Evolutionary conservation across 2,329 filamentous ascomycete species (phyloP), one percentile per base, ranked within the genome.

Genomic region (Tolypocladium nubicola): DNA sequence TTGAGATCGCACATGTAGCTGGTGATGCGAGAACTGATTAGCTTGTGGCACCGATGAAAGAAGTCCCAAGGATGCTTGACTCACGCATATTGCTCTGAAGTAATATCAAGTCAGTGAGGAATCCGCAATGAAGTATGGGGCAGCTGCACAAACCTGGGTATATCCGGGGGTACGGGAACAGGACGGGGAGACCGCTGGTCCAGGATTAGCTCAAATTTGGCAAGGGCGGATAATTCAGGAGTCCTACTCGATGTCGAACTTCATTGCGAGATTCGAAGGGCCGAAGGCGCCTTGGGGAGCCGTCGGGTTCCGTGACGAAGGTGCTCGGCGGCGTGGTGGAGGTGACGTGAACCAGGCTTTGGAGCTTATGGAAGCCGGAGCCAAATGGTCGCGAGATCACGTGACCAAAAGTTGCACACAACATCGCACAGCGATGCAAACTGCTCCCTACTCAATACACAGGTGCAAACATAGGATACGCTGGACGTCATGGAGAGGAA

Each of bases 1-100:
- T 82, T 82, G 61, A 82, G 67, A 67, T 81, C 79, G 62, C 79
- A 80, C 79, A 82, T 82, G 63, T 82, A 82, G 55, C 78, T 80
- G 59, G 3, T 49, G 61, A 61, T 26, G 39, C 21, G 33, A 16
- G 37, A 50, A 13, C 10, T 19, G 21, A n/a, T 58, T 35, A 58
- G 57, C 41, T 13, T 14, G 30, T n/a, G 8, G 40, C 40, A 47
- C 39, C 37, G 0, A n/a, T 10, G 54, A 33, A 30, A 16, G 39
- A 2, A 1, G 37, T 33, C 41, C 23, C 45, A 13, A 19, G 16
- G 9, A 52, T 26, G 4, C 10, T 35, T 7, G 35, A 72, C 75
- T 71, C 60, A 78, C 75, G 77, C 78, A 79, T 81, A 81, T 79
- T 81, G 79, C 65, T 81, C 79, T 79, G 16, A 13, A 52, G n/a